These are phyloP conservation scores for Kwoniella sp. DNA, from an alignment of 768 basidiomycete genomes.

Conservation along the genomic window DNA sequence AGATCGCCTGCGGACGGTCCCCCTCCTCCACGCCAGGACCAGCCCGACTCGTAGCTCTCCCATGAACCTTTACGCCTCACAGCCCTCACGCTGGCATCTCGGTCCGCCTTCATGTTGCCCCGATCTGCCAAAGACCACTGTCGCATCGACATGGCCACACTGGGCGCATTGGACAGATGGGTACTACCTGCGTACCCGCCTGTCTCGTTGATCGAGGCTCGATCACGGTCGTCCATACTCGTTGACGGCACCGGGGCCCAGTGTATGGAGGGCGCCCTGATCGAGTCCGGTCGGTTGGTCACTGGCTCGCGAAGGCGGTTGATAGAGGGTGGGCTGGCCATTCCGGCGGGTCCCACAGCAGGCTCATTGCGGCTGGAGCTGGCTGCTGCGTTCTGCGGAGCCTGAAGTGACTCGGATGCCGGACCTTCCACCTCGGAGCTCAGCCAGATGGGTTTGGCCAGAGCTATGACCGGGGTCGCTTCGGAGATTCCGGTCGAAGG, in stretches of 20 bases:
- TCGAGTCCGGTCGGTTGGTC: neutral
- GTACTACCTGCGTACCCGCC: neutral
- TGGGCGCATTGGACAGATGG: slow-evolving; percentile 2
- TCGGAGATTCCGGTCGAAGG: neutral
- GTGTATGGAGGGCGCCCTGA: slow-evolving; percentile 11
- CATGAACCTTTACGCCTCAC: slow-evolving; percentile 82
- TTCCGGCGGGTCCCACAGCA: neutral
- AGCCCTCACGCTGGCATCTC: slow-evolving; percentile 85
- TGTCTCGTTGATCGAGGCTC: neutral
- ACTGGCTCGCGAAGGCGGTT: neutral
- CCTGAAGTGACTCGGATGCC: neutral
- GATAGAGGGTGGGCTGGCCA: neutral
- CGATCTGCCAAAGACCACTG: slow-evolving; percentile 2
- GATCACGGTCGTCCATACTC: neutral
- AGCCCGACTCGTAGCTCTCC: slow-evolving; percentile 72
- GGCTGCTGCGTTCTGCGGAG: neutral
- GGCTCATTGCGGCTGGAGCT: too few relatives aligned
- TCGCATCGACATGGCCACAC: slow-evolving; percentile 8
- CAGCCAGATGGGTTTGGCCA: too few relatives aligned
- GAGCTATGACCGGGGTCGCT: too few relatives aligned
- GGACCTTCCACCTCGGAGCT: neutral
- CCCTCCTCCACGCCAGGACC: slow-evolving; percentile 33
- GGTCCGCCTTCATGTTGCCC: slow-evolving; percentile 53
- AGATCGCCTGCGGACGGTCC: too few relatives aligned
- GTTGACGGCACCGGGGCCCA: slow-evolving; percentile 8